Evolutionary conservation across 2,329 filamentous ascomycete genomes (phyloP), one percentile per base, ranked within the genome.

Genomic region (Microcyclosporella mali): DNA sequence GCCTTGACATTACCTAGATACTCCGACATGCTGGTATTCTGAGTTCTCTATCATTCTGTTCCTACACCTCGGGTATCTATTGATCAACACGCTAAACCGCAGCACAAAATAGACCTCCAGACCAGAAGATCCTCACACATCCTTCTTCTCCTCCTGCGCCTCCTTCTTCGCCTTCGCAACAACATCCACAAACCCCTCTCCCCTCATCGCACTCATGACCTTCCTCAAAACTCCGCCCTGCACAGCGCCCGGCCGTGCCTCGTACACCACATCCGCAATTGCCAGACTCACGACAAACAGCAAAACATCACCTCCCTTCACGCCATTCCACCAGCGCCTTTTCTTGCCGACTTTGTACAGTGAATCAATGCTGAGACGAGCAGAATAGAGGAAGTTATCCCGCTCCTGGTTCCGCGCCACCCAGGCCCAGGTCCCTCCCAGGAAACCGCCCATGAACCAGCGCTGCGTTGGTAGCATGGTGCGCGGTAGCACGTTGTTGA

Each of bases 281-380:
- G 86, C 85, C 66, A 95, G 72, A 36, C 87, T 85, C 14, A 80
- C 65, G 12, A 90, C 84, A 59, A 97, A 89, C 3, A 97, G 70
- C 69, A 84, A 78, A 4, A 95, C 79, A 65, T 97, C 90, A 0
- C 88, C 88, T 29, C 86, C 85, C 56, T 76, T 79, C 62, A 92
- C 75, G 9, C 86, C 86, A 51, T 77, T 80, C 88, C 90, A 95
- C 80, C 88, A 88, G 1, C 87, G 78, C 27, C 83, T 73, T 79
- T 97, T 97, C 42, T 85, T 79, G n/a, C 89, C 88, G 0, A 94
- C 87, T 70, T 94, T 94, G 87, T 88, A 97, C 34, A 88, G 66
- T 29, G 80, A 86, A 62, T 94, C 85, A 21, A 95, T 72, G 46
- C 84, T 88, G n/a, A 82, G 70, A 2, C 89, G 76, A 21, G 85